Base-by-base conservation (phyloP, 352 stramenopile genomes). In the Phytophthora europaea region DNA sequence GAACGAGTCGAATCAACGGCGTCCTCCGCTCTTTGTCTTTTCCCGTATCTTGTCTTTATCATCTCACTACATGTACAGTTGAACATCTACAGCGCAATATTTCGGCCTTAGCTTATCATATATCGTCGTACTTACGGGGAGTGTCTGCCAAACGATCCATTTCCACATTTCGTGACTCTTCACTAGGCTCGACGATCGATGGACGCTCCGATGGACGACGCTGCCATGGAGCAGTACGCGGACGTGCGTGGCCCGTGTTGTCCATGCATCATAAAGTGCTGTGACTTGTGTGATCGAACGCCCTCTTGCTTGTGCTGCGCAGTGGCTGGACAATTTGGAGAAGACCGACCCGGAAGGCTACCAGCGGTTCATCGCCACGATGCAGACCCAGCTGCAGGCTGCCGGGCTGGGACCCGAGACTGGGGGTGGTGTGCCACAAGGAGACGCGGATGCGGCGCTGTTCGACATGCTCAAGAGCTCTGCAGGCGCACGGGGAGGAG, bases 251-350 rank as follows among this genome's bases (percentile, higher is more conserved):
- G 4, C 8, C 8, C 6, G 4, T 8, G 15, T 40, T 72, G 57
- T 28, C 20, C n/a, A 4, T 56, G 38, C 28, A 64, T 65, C 2
- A n/a, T 8, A 43, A 66, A 61, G 28, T 48, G 10, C 28, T 9
- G 6, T 52, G 4, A 36, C 55, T 58, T 64, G 43, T 8, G 22
- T 10, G 26, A 9, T 33, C 40, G 12, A 70, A 64, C 12, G 15
- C 6, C 3, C 18, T 63, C 57, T 74, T 58, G 76, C 43, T 61
- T 61, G 28, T 18, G n/a, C 10, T 45, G 40, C 13, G 7, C 28
- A 95, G 89, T 89, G 79, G 75, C 77, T 95, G 38, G 87, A 95
- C 54, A 84, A 89, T 54, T 66, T 95, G 59, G 84, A 91, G 57
- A 81, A 82, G 51, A 89, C 83, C 10, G 87, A 95, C 57, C 87